Evolutionary conservation across 2,329 filamentous ascomycete species (phyloP), one percentile per base, ranked within the genome.

Genomic region (Neospermospora avenae): DNA sequence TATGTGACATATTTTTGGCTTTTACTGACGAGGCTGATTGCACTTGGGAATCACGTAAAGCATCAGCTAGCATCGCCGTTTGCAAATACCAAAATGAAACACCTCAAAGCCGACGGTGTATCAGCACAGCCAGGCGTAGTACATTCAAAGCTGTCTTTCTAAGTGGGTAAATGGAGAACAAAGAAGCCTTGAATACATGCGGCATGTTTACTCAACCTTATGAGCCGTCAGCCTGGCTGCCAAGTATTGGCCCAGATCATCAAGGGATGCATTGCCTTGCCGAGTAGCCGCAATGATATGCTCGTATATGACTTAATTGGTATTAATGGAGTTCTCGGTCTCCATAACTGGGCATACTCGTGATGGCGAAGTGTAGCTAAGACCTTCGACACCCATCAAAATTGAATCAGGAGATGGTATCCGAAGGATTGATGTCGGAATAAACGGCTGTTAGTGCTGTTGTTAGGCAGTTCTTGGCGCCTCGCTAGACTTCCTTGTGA

Each of bases 1-100:
- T 41, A 11, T 31, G 25, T 16, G n/a, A 18, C 14, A 49, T 28
- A 49, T n/a, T 3, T 25, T 39, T 35, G 42, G 14, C 28, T 6
- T 18, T 22, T 49, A n/a, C n/a, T 57, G 52, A 55, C 34, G 28
- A 52, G 52, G 45, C 57, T 46, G 35, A 42, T 20, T 54, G 22
- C 13, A 13, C 3, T 18, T 18, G 16, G 28, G 35, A 25, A 52
- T n/a, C 22, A 14, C 10, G 37, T 31, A 5, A 14, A 37, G 35
- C 34, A 42, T 28, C 28, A 14, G 14, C 22, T 42, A 14, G 14
- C 22, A 42, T n/a, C 1, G 35, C 35, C 34, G 22, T 41, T 41
- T 54, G 51, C 35, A 31, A n/a, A 35, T 31, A 14, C 24, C 11
- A 31, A 28, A 18, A 54, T 41, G n/a, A n/a, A n/a, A 54, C 28